phyloP scores from a whole-genome alignment of 768 basidiomycete species.

The Mycena chlorophos region DNA sequence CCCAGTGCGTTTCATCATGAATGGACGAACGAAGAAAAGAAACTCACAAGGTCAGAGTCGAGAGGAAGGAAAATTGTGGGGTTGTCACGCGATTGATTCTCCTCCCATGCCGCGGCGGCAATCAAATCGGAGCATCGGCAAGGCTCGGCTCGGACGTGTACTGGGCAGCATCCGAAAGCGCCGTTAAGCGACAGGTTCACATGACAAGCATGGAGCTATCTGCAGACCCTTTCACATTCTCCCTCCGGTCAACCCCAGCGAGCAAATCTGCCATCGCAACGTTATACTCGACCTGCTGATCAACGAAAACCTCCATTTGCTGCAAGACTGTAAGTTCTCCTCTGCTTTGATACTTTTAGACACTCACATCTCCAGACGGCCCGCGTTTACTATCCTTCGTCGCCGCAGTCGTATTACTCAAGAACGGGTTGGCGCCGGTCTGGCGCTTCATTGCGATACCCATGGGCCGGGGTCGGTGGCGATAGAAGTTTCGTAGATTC shows the following conservation, averaged over 20 bases:
- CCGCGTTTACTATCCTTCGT: neutral
- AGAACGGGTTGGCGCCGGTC: neutral
- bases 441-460: constrained; percentile 10
- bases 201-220: neutral
- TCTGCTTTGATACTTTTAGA: neutral
- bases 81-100: too few species aligned
- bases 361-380: neutral
- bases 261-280: constrained; percentile 2
- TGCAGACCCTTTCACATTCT: neutral
- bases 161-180: neutral
- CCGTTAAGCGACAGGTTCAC: neutral
- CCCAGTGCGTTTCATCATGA: constrained; percentile 61
- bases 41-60: neutral
- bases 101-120: too few species aligned
- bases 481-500: constrained; percentile 17
- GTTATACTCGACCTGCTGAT: constrained; percentile 17
- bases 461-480: constrained; percentile 7
- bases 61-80: too few species aligned
- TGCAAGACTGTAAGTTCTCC: neutral
- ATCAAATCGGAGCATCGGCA: too few species aligned
- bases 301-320: constrained; percentile 18
- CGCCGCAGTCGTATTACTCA: neutral
- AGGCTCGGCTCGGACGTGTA: too few species aligned
- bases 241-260: neutral
- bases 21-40: neutral